Percentiles rank a stretch among this genome's conserved stretches.
phyloP scores from a whole-genome alignment of 208 protist species.

The Leishmania gerbilli region DNA sequence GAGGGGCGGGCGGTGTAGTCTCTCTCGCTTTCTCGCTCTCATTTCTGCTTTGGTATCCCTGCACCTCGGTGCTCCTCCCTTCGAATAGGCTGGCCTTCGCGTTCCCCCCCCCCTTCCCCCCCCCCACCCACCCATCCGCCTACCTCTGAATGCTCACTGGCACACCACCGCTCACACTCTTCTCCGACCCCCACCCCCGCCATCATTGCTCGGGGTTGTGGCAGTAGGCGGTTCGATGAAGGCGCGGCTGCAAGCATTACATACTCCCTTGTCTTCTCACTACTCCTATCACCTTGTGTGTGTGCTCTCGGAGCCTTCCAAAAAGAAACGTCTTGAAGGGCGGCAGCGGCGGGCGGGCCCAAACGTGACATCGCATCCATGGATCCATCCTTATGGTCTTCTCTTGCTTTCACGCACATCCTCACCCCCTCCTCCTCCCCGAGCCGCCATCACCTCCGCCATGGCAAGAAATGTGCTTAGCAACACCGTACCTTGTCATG shows the following conservation, averaged over 20 bases:
- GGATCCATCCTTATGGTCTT: no score
- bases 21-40: neutral
- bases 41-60: neutral
- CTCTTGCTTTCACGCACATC: no score
- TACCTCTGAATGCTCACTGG: no score
- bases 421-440: no score
- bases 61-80: neutral
- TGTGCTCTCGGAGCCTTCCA: neutral
- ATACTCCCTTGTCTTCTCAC: neutral
- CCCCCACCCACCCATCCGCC: no score
- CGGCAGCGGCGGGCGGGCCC: neutral
- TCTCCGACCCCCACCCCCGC: no score
- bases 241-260: neutral
- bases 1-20: neutral
- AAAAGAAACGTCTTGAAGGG: neutral
- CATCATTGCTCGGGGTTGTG: no score
- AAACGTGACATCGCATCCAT: no score
- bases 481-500: no score
- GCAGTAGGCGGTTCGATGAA: neutral
- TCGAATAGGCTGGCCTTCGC: neutral
- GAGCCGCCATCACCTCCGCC: no score
- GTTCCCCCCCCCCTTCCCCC: neutral
- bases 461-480: no score
- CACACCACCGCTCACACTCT: no score
- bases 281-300: neutral